Base-by-base conservation (phyloP, 805 yeast species). In the Nakazawaea anatomiae region DNA sequence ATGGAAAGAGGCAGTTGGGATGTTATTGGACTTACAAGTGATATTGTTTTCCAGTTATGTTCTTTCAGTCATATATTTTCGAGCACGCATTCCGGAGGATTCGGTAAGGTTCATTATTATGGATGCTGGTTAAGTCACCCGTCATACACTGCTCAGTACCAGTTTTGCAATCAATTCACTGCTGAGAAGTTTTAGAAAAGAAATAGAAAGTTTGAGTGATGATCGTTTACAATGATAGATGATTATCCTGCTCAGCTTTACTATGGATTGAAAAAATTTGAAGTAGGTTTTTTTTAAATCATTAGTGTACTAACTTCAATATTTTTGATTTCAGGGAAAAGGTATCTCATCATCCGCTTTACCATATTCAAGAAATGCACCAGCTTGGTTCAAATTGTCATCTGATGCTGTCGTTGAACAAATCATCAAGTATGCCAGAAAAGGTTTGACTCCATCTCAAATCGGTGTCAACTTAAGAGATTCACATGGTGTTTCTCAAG, bases 371-470 rank as follows among this genome's bases (percentile, higher is more conserved):
- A 92, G 99, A 82, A 85, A 85, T 78, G 83, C 95, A 75, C 99
- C 98, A 75, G 80, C 97, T 75, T 94, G 99, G 99, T 92, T 91
- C 95, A 92, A 94, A 85, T 86, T 89, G 69, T 81, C 97, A 58
- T 76, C 96, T 64, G 97, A 91, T 63, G 86, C 89, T 63, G 95
- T 94, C 70, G 89, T 91, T 77, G 99, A 94, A 81, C 97, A 90
- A 82, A 84, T 92, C 81, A 76, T 86, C 91, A 94, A 94, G 87
- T 89, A 91, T 82, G 99, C 99, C 73, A 91, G 97, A 83, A 94
- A 94, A 85, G 99, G 99, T 91, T 81, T 91, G 74, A 89, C 98
- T 65, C 99, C 99, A 70, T 94, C 99, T 69, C 96, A 90, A 79
- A 94, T 94, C 62, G 99, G 99, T 89, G 99, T 94, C 72, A 79